Base-by-base conservation (phyloP, 768 basidiomycete species). In the Mycena floridula region DNA sequence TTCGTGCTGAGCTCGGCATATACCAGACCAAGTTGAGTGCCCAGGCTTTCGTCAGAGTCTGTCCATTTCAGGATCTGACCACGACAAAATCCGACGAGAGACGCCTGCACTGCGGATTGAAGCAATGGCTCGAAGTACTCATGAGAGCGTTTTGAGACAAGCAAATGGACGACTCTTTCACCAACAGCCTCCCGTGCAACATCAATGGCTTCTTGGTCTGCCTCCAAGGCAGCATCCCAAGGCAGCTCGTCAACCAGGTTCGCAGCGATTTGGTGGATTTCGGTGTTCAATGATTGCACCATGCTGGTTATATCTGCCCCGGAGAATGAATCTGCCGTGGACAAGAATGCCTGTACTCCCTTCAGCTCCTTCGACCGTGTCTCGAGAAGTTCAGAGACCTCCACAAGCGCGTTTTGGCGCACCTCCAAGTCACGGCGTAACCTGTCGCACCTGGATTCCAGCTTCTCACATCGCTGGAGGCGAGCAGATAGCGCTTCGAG, bases 371-470 rank as follows among this genome's bases (percentile, higher is more conserved):
- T 18, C 13, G 32, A 15, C 18, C 32, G 32, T 4, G 15, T 35
- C 18, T 35, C 32, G 4, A 35, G 32, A 20, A 74, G 47, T 23
- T 64, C n/a, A n/a, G n/a, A n/a, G n/a, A n/a, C n/a, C n/a, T n/a
- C n/a, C n/a, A n/a, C n/a, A n/a, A n/a, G n/a, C n/a, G n/a, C n/a
- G n/a, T n/a, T n/a, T n/a, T n/a, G n/a, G n/a, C n/a, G n/a, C n/a
- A n/a, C n/a, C n/a, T n/a, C n/a, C n/a, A n/a, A n/a, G n/a, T n/a
- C n/a, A n/a, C n/a, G n/a, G n/a, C n/a, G n/a, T n/a, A n/a, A n/a
- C n/a, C n/a, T n/a, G n/a, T n/a, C n/a, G n/a, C n/a, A n/a, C n/a
- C n/a, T n/a, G n/a, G n/a, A n/a, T n/a, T n/a, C n/a, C n/a, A n/a
- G n/a, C n/a, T n/a, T n/a, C n/a, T n/a, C n/a, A n/a, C n/a, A n/a